Evolutionary conservation across 2,329 filamentous ascomycete species (phyloP).

Genomic region (Cryphonectria nitschkei): DNA sequence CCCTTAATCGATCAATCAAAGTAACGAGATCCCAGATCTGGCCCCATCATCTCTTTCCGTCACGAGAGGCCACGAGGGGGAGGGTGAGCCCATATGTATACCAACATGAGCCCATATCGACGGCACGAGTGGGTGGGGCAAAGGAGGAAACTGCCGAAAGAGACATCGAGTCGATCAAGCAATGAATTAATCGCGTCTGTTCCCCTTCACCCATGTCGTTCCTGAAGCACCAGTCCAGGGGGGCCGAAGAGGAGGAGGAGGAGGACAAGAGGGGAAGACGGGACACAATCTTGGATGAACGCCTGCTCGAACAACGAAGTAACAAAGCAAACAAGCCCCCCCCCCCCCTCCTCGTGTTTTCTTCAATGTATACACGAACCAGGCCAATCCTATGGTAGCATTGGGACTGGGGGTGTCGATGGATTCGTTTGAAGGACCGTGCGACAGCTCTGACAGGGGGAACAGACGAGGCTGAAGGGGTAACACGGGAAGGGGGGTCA

Average conservation of each 20-base stretch:
- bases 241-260: not conserved
- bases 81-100: constrained; percentile 28
- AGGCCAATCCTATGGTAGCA: constrained; percentile 1
- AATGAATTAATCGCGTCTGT: not conserved
- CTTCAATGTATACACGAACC: no score
- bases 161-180: constrained; percentile 9
- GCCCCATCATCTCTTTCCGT: not conserved
- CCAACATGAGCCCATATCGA: constrained; percentile 16
- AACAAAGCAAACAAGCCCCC: not conserved
- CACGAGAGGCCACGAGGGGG: constrained; percentile 7
- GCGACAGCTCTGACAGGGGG: constrained; percentile 10
- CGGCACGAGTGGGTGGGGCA: not conserved
- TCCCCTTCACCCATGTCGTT: not conserved
- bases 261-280: not conserved
- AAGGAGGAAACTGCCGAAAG: not conserved
- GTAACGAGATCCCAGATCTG: constrained; percentile 12
- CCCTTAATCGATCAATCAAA: constrained; percentile 4
- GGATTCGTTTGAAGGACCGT: not conserved
- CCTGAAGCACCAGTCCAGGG: constrained; percentile 6
- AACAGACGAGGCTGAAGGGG: constrained; percentile 15
- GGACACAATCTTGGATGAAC: not conserved
- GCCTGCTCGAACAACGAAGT: not conserved
- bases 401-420: not conserved
- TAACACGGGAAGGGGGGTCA: not conserved
- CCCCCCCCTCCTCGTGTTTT: not conserved